These are phyloP conservation scores for Trypanosoma caninum DNA, from an alignment of 208 protist species.

Conservation along the genomic window DNA sequence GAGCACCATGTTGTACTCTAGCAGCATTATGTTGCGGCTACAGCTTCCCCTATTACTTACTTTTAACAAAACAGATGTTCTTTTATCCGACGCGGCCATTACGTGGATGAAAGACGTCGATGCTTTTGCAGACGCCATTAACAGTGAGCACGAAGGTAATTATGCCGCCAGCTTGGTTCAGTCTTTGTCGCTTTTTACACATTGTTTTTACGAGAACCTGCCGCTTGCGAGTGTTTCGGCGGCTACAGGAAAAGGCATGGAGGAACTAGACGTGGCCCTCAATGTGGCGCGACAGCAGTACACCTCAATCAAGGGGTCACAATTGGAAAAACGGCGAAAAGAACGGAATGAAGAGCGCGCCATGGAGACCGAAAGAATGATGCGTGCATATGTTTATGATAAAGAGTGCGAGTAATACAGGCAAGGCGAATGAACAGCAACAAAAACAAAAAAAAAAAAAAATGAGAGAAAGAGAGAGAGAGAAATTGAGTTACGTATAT, in stretches of 20 bases:
- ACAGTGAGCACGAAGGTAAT: constrained; percentile 43
- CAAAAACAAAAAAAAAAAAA: not conserved
- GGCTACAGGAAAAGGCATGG: constrained; percentile 88
- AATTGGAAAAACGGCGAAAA: constrained; percentile 2
- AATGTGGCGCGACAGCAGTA: constrained; percentile 74
- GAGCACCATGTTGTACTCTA: constrained; percentile 99
- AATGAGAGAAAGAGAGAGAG: not conserved
- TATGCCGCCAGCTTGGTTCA: constrained; percentile 91
- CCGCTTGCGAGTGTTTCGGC: constrained; percentile 92
- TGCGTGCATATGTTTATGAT: constrained; percentile 1
- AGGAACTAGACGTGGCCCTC: constrained; percentile 82
- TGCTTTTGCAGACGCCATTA: constrained; percentile 75
- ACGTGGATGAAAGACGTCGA: constrained; percentile 96
- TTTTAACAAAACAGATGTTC: constrained; percentile 98
- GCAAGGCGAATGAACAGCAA: not conserved
- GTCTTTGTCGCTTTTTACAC: constrained; percentile 96
- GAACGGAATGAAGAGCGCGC: constrained; percentile 7
- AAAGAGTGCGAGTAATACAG: constrained; percentile 1
- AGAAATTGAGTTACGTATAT: not conserved
- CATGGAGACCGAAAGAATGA: constrained; percentile 7
- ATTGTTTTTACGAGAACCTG: constrained; percentile 96
- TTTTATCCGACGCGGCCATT: constrained; percentile 71
- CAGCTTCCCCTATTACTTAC: constrained; percentile 96
- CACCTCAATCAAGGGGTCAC: constrained; percentile 29
- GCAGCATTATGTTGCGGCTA: constrained; percentile 98